These are phyloP conservation scores for Wickerhamomyces rabaulensis DNA, from an alignment of 805 yeast species.

Conservation along the genomic window DNA sequence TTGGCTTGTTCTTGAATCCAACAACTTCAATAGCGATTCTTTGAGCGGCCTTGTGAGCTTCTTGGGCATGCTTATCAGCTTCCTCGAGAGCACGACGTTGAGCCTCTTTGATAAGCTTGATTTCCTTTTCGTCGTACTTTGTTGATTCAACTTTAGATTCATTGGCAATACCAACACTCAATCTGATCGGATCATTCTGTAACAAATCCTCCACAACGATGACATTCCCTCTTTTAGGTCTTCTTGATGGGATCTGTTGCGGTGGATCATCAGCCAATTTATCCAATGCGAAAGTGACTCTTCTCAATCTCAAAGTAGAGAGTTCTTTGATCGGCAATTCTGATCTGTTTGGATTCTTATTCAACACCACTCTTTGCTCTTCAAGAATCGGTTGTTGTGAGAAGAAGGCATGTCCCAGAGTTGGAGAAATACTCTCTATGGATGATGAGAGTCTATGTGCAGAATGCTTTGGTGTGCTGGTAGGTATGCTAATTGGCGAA, in stretches of 20 bases:
- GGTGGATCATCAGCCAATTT: slow-evolving; percentile 79
- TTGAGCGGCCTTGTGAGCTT: slow-evolving; percentile 69
- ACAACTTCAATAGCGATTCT: slow-evolving; percentile 64
- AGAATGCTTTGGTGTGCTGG: background rate
- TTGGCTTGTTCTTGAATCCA: slow-evolving; percentile 29
- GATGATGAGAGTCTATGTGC: slow-evolving; percentile 5
- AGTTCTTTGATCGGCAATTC: slow-evolving; percentile 28
- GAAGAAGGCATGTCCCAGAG: slow-evolving; percentile 6
- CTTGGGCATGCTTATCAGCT: slow-evolving; percentile 68
- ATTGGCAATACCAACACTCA: slow-evolving; percentile 64
- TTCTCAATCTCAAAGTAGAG: slow-evolving; percentile 36
- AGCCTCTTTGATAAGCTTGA: slow-evolving; percentile 53
- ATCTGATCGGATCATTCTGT: slow-evolving; percentile 51
- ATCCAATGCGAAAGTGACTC: slow-evolving; percentile 77
- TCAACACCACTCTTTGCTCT: slow-evolving; percentile 34
- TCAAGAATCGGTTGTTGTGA: slow-evolving; percentile 1
- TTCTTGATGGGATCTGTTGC: slow-evolving; percentile 86
- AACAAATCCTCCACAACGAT: slow-evolving; percentile 61
- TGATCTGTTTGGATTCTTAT: slow-evolving; percentile 38
- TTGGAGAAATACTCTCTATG: slow-evolving; percentile 13
- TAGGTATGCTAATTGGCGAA: slow-evolving; percentile 16
- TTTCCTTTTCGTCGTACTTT: slow-evolving; percentile 32
- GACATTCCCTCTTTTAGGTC: slow-evolving; percentile 77
- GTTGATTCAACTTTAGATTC: slow-evolving; percentile 26
- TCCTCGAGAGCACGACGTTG: slow-evolving; percentile 51